Percentiles rank a stretch among this genome's conserved stretches.
Conservation (phyloP, 2,329 filamentous ascomycete genomes). For the Aspergillus costaricaensis region DNA sequence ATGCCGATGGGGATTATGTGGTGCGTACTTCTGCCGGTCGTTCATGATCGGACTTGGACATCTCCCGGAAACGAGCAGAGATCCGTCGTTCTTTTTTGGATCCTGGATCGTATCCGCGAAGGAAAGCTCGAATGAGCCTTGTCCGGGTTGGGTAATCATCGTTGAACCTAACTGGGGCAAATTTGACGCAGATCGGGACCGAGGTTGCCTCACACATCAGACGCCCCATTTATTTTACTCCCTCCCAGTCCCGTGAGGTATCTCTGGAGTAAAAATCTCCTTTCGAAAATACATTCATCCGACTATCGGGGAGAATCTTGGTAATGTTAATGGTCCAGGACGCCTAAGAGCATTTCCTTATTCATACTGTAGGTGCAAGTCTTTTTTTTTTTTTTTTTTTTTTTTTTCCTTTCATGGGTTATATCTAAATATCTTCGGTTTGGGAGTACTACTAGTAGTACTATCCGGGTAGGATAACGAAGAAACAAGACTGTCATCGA, state of each 20-base stretch:
- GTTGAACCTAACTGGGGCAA: constrained; percentile 18
- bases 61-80: background rate
- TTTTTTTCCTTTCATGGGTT: background rate
- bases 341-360: background rate
- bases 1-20: background rate
- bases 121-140: constrained; percentile 6
- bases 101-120: background rate
- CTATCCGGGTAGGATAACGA: background rate
- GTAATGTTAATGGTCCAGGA: background rate
- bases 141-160: constrained; percentile 18
- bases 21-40: background rate
- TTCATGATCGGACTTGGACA: background rate
- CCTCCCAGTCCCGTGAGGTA: background rate
- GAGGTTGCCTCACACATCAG: constrained; percentile 1
- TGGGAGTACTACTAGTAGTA: background rate
- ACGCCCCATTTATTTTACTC: background rate
- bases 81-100: background rate
- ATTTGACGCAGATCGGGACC: constrained; percentile 16
- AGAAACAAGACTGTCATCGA: constrained; percentile 10
- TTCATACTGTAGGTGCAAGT: too few relatives aligned
- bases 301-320: background rate
- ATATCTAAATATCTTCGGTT: background rate
- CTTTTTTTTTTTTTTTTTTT: background rate
- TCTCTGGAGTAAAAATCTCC: background rate
- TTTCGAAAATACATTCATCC: background rate